Evolutionary conservation across 352 stramenopile species (phyloP).

Genomic region (Phytophthora brassicae): DNA sequence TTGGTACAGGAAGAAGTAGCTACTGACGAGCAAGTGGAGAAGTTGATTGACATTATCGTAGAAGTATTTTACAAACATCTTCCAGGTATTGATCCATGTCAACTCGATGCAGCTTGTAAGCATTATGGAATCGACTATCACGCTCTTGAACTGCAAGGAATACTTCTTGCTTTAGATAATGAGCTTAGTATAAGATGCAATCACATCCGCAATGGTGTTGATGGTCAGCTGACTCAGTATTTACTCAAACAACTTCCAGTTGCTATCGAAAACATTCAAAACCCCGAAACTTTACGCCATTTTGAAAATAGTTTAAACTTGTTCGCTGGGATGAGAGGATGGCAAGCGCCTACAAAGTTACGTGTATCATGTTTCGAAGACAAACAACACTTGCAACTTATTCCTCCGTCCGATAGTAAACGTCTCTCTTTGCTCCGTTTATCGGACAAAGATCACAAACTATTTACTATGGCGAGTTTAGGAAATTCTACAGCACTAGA

Average conservation of each 20-base stretch:
- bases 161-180: conserved; percentile 19
- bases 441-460: conserved; percentile 21
- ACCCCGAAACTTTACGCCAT: conserved; percentile 1
- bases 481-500: conserved; percentile 9
- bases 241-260: conserved; percentile 21
- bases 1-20: conserved; percentile 6
- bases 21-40: conserved; percentile 11
- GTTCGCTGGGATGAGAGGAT: conserved; percentile 23
- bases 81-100: not conserved
- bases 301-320: conserved; percentile 25
- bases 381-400: conserved; percentile 15
- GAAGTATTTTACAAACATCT: conserved; percentile 11
- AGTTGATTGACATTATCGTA: conserved; percentile 12
- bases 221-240: conserved; percentile 19
- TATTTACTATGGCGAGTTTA: conserved; percentile 12
- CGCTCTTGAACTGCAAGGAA: conserved; percentile 4
- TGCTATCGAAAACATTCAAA: not conserved
- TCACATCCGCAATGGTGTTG: conserved; percentile 12
- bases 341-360: conserved; percentile 6
- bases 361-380: conserved; percentile 18
- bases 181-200: conserved; percentile 17
- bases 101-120: conserved; percentile 6
- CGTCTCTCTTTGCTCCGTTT: conserved; percentile 18
- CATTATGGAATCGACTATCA: conserved; percentile 20
- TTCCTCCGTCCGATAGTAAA: conserved; percentile 22